Conservation (phyloP, 768 basidiomycete species). For the Leccinum disarticulatum region DNA sequence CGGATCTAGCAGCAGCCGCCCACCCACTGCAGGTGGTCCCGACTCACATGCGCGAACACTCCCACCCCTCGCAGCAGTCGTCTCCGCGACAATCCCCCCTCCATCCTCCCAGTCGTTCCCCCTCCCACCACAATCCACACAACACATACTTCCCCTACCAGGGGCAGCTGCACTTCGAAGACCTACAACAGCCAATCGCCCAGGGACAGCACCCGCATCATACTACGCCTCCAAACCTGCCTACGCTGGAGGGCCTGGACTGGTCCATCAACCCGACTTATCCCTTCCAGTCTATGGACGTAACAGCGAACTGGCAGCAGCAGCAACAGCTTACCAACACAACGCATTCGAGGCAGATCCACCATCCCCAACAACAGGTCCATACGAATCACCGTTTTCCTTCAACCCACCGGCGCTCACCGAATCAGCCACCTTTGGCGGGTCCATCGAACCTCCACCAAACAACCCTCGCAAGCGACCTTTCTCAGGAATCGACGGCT, state of each 20-base stretch:
- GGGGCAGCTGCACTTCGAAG: conserved; percentile 52
- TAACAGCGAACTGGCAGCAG: conserved; percentile 38
- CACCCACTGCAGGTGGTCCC: conserved; percentile 52
- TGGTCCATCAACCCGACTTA: conserved; percentile 49
- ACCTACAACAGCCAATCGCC: conserved; percentile 61
- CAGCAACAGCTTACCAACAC: conserved; percentile 33
- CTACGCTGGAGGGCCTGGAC: conserved; percentile 50
- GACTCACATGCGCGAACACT: conserved; percentile 49
- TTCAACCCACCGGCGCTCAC: conserved; percentile 66
- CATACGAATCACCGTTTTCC: conserved; percentile 72
- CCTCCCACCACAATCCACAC: conserved; percentile 43
- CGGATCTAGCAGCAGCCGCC: conserved; percentile 50
- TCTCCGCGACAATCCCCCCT: conserved; percentile 66
- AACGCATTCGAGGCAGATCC: conserved; percentile 33
- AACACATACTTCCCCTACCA: conserved; percentile 58
- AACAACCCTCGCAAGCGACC: conserved; percentile 61
- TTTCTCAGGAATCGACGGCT: conserved; percentile 55
- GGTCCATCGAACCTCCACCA: conserved; percentile 36
- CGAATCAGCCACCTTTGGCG: conserved; percentile 33
- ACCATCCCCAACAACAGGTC: conserved; percentile 27
- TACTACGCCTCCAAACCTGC: conserved; percentile 51
- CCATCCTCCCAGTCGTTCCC: conserved; percentile 40
- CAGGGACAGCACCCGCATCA: conserved; percentile 70
- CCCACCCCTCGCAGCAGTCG: conserved; percentile 74
- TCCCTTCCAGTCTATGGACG: conserved; percentile 42